Percentiles rank a stretch among this genome's conserved stretches.
These are phyloP conservation scores for Crithidia sp. DNA, from an alignment of 208 protist genomes.

Conservation along the genomic window DNA sequence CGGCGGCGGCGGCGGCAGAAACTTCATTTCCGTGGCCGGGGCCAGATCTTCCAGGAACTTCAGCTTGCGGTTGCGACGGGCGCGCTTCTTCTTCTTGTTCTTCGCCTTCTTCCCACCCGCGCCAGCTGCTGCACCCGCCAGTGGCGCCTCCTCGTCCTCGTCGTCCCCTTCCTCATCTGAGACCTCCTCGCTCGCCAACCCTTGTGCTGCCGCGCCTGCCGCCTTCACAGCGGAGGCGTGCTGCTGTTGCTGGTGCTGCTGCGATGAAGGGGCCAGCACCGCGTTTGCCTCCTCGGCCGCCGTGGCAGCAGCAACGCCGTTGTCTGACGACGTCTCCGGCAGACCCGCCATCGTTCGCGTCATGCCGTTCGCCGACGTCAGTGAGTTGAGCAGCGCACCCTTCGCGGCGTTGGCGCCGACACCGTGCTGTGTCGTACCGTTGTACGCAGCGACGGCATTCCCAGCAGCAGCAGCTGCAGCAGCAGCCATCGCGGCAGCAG, in stretches of 20 bases:
- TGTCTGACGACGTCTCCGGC: conserved; percentile 7
- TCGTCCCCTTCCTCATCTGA: conserved; percentile 7
- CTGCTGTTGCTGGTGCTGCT: background rate
- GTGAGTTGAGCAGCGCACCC: background rate
- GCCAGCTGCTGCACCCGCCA: background rate
- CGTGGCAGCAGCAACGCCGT: background rate
- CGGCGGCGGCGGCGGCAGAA: conserved; percentile 32
- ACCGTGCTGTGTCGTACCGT: too few species aligned
- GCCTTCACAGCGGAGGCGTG: background rate
- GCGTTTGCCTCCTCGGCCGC: background rate
- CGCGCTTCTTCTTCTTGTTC: conserved; percentile 34
- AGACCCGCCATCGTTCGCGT: conserved; percentile 16
- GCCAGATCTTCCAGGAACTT: conserved; percentile 30
- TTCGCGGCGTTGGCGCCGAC: background rate
- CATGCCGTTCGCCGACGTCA: conserved; percentile 9
- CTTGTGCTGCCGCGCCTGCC: background rate
- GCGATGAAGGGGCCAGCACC: background rate
- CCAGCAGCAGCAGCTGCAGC: too few species aligned
- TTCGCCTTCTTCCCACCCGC: background rate
- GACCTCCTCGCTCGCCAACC: background rate
- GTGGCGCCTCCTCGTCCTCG: conserved; percentile 4
- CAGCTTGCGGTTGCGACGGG: conserved; percentile 32
- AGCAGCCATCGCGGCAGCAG: too few species aligned
- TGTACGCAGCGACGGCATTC: too few species aligned
- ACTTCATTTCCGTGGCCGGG: conserved; percentile 25